Evolutionary conservation across 140 eudicot species (phyloP), one percentile per base, ranked within the genome.

Genomic region (Ambrosia hybrid): DNA sequence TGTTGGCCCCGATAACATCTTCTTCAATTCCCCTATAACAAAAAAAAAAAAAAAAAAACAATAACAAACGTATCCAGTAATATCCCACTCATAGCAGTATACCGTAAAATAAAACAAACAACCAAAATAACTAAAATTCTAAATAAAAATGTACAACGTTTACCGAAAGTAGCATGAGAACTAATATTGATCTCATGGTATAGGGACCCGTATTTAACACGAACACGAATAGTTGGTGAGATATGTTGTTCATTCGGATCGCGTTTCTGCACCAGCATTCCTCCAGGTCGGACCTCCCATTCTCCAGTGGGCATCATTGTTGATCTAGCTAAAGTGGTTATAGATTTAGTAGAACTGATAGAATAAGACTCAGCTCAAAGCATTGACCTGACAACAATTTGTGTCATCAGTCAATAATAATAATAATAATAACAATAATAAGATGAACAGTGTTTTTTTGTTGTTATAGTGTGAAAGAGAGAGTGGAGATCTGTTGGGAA

Each of bases 271-370:
- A 90, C 97, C 78, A 90, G 64, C 97, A 90, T 87, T 72, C 97
- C 97, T 16, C 97, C 91, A 4, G 97, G 98, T 38, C 98, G 72
- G 75, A 92, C 77, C 78, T 92, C 98, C 98, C 96, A 92, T 37
- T 85, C 89, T 15, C 76, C 68, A 81, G 57, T 3, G 15, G 76
- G 78, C 95, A 88, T 88, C 95, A 85, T 74, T 13, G 10, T 57
- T 57, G 62, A 57, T 57, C 62, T 17, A 43, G 5, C 10, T 2
- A 43, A 43, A 43, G 48, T 43, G 48, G 53, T 49, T 49, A 11
- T 49, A 49, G 53, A 48, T 66, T 82, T 15, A 49, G 39, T 68
- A 53, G 8, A 53, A 53, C 62, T 43, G 9, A 8, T 41, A 6
- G 53, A 34, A 69, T 17, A 65, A 16, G 41, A 46, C 8, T 57